These are phyloP conservation scores for Talaromyces sp. DNA, from an alignment of 2,329 filamentous ascomycete species.

Conservation along the genomic window DNA sequence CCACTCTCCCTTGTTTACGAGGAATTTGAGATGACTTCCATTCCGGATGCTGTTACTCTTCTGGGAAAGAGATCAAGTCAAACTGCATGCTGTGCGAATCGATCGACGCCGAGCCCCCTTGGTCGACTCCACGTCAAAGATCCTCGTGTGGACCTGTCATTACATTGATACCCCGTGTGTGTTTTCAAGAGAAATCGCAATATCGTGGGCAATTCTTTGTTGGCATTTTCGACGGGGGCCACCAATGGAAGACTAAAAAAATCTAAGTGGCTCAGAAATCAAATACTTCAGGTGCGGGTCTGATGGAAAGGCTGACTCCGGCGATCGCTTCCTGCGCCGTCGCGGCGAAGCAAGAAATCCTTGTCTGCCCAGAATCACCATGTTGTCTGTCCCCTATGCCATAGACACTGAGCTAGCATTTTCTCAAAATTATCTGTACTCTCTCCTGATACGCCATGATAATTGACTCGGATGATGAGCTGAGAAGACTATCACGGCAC, in stretches of 20 bases:
- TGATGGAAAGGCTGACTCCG: constrained; percentile 7
- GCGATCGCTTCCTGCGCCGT: constrained; percentile 15
- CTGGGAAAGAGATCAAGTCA: constrained; percentile 6
- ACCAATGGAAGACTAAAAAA: not conserved
- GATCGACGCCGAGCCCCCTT: constrained; percentile 7
- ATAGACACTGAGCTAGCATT: not conserved
- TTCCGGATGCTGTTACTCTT: not conserved
- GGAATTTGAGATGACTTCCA: not conserved
- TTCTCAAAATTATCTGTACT: not conserved
- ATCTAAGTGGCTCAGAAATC: not conserved
- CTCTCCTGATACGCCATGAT: not conserved
- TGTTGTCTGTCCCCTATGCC: constrained; percentile 4
- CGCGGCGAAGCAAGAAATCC: constrained; percentile 12
- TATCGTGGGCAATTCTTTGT: no score
- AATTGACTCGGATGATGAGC: not conserved
- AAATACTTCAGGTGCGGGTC: not conserved
- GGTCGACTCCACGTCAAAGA: not conserved
- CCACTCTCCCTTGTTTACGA: not conserved
- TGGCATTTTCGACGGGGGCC: not conserved
- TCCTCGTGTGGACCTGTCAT: constrained; percentile 6
- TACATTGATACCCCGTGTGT: not conserved
- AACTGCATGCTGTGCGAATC: not conserved
- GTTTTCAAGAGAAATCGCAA: no score
- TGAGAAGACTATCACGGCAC: no score
- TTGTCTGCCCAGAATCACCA: constrained; percentile 2